Percentiles rank a stretch among this genome's conserved stretches.
Conservation (phyloP, 108 stramenopile genomes). For the Conticribra guillardii region DNA sequence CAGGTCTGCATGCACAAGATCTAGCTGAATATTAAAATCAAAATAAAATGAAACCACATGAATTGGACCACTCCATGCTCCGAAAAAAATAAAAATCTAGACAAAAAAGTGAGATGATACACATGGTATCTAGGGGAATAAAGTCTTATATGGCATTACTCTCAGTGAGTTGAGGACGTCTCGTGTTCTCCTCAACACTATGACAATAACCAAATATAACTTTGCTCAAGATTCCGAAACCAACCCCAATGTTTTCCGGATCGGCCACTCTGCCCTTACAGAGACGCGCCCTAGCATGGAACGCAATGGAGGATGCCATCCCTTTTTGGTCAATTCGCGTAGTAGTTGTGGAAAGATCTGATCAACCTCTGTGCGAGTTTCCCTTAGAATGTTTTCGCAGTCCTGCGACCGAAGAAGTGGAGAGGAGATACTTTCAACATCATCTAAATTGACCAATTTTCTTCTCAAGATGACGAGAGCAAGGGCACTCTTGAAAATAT, state of each 20-base stretch:
- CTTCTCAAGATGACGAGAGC: slow-evolving; percentile 66
- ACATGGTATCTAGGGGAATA: too few species aligned
- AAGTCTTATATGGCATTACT: too few species aligned
- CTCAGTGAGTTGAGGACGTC: too few species aligned
- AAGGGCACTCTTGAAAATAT: slow-evolving; percentile 78
- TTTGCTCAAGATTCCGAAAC: not conserved
- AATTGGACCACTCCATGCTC: too few species aligned
- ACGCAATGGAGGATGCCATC: slow-evolving; percentile 71
- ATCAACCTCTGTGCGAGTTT: slow-evolving; percentile 56
- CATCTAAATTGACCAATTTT: slow-evolving; percentile 51
- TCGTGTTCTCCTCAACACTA: too few species aligned
- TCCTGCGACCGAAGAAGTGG: slow-evolving; percentile 54
- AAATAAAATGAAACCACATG: too few species aligned
- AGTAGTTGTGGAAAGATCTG: slow-evolving; percentile 61
- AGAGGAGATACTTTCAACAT: slow-evolving; percentile 17
- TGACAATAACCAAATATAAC: too few species aligned
- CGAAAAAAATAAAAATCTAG: too few species aligned
- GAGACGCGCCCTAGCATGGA: slow-evolving; percentile 83
- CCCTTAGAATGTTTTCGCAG: slow-evolving; percentile 59
- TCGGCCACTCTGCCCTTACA: slow-evolving; percentile 72
- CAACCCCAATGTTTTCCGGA: slow-evolving; percentile 23
- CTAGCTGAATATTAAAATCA: too few species aligned
- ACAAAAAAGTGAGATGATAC: too few species aligned
- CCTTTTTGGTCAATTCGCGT: slow-evolving; percentile 55
- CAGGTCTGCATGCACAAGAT: too few species aligned